Conservation (phyloP, 176 grass and related monocot species). For the Cocos nucifera region DNA sequence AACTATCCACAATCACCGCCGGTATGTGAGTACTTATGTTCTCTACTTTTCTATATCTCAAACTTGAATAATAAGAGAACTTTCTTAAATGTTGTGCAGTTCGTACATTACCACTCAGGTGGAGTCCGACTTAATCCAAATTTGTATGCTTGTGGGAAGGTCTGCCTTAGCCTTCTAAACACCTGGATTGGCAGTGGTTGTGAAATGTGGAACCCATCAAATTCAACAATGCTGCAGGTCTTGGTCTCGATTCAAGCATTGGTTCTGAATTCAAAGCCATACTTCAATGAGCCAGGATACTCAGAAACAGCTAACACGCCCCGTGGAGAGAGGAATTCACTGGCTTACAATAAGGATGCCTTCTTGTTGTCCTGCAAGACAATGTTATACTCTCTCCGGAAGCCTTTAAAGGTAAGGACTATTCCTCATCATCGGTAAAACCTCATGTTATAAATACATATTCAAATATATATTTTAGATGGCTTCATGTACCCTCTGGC, state of each 20-base stretch:
- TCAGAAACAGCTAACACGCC: slow-evolving; percentile 27
- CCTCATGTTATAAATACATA: too few species aligned
- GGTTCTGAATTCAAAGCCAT: slow-evolving; percentile 81
- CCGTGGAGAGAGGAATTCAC: slow-evolving; percentile 27
- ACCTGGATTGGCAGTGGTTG: slow-evolving; percentile 69
- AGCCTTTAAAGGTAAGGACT: slow-evolving; percentile 50
- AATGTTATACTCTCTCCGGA: slow-evolving; percentile 74
- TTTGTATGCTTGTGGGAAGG: slow-evolving; percentile 74
- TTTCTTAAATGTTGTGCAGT: slow-evolving; percentile 29
- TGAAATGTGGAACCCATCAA: slow-evolving; percentile 68
- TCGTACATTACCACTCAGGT: slow-evolving; percentile 60
- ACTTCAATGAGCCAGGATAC: slow-evolving; percentile 86
- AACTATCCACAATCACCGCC: slow-evolving; percentile 65
- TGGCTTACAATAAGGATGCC: slow-evolving; percentile 47
- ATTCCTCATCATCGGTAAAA: slow-evolving; percentile 1
- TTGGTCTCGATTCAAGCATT: slow-evolving; percentile 89
- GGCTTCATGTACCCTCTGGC: too few species aligned
- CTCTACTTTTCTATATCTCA: slow-evolving; percentile 5
- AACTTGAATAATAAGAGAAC: slow-evolving; percentile 6
- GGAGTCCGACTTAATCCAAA: slow-evolving; percentile 86
- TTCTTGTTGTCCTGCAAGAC: slow-evolving; percentile 82
- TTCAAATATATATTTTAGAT: too few species aligned
- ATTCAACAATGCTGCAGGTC: slow-evolving; percentile 89
- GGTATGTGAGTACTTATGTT: slow-evolving; percentile 18
- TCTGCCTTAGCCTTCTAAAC: slow-evolving; percentile 80